phyloP scores from a whole-genome alignment of 2,329 filamentous ascomycete species.

The Pseudocercospora fuligena region DNA sequence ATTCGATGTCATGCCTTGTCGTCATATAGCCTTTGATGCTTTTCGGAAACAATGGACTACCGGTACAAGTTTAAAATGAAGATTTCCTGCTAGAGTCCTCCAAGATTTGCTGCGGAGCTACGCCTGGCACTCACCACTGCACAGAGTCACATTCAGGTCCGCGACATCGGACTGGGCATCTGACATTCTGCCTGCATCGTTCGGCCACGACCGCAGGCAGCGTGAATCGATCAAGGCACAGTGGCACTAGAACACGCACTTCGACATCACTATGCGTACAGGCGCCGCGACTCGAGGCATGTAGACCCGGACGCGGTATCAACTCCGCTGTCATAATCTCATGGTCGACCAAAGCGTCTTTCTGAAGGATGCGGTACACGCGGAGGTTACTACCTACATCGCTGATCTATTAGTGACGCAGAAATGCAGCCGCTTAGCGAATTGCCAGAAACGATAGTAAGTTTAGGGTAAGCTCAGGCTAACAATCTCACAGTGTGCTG shows the following conservation, averaged over 20 bases:
- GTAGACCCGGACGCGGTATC: neutral
- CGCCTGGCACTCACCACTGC: neutral
- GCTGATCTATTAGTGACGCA: neutral
- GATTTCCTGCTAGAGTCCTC: neutral
- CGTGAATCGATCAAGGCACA: neutral
- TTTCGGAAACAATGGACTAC: neutral
- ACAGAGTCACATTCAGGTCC: neutral
- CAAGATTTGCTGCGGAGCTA: neutral
- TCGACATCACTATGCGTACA: neutral
- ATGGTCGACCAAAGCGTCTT: neutral
- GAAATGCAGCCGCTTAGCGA: neutral
- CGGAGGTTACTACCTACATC: neutral
- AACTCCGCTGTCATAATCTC: neutral
- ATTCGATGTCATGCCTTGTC: neutral
- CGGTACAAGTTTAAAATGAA: neutral
- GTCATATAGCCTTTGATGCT: neutral
- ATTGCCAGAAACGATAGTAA: neutral
- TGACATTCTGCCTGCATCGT: neutral
- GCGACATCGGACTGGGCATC: neutral
- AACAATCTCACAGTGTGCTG: neutral
- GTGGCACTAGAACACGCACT: neutral
- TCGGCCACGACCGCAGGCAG: neutral
- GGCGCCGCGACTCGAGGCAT: neutral
- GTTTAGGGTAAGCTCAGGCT: neutral
- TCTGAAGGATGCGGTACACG: neutral